Evolutionary conservation across 1,284 basidiomycete genomes (phyloP), one percentile per base, ranked within the genome.

Genomic region (Austroboletus niveus): DNA sequence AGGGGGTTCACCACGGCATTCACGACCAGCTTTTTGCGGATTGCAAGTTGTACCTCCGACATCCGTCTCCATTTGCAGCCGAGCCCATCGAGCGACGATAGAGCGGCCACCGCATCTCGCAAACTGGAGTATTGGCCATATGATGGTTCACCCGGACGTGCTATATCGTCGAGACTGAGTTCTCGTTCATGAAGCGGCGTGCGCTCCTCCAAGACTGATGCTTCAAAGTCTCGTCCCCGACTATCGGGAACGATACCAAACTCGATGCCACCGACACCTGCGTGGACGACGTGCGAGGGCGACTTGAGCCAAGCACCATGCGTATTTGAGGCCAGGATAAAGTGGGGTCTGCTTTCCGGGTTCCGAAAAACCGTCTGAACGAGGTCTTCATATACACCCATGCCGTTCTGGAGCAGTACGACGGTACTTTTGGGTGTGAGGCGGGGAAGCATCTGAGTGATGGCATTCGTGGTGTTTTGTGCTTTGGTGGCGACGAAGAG

Each of bases 1-100:
- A 98, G 76, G 0, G 95, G 87, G 65, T 98, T 96, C 71, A 98
- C 83, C 62, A 87, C 80, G 12, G 87, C 78, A 68, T 97, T 95
- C 57, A 92, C 82, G 32, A 89, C 91, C 48, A 98, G 75, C 71
- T 96, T 97, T 57, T 84, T 83, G 31, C 91, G 82, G 70, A 94
- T 81, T 7, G 79, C 75, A 31, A 85, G 73, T 57, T 94, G 86
- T 20, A 96, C 70, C 15, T 85, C 76, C 2, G 81, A 74, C 58
- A 92, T 82, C 0, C 89, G 81, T 29, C 79, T 75, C 85, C 94
- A 93, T 1, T 71, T 69, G 8, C 84, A 75, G 14, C 80, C 72
- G 42, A 97, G 80, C 8, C 73, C 69, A 11, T 79, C 68, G 48
- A 87, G 68, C 8, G 79, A 73, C 22, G 79, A 70, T 22, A 97